Conservation (phyloP, 495 filamentous ascomycete species). For the Parachaetomium inaequale region DNA sequence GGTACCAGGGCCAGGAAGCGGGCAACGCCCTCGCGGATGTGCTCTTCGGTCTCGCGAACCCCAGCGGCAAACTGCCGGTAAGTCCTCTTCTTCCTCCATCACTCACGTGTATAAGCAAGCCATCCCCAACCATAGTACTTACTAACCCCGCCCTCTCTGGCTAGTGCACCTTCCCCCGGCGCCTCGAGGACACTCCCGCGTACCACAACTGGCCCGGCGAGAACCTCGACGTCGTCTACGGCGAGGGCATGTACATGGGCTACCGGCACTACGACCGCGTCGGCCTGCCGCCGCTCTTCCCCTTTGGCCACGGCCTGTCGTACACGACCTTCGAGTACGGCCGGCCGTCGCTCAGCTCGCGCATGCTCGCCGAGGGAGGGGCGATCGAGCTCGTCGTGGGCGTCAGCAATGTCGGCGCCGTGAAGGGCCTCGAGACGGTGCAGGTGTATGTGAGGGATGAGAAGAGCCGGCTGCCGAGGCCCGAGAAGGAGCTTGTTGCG, state of each 20-base stretch:
- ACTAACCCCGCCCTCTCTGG: too few relatives aligned
- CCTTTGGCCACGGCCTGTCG: conserved; percentile 80
- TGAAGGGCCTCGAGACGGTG: conserved; percentile 69
- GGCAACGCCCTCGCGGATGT: conserved; percentile 84
- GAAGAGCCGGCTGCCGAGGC: conserved; percentile 56
- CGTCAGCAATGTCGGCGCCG: conserved; percentile 64
- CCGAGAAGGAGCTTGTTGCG: conserved; percentile 73
- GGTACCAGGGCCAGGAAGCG: conserved; percentile 84
- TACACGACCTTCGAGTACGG: conserved; percentile 75
- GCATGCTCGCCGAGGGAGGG: conserved; percentile 48
- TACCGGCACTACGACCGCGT: conserved; percentile 78
- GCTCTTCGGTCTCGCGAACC: conserved; percentile 78
- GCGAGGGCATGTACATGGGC: conserved; percentile 79
- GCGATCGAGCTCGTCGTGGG: conserved; percentile 58
- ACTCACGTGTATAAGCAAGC: too few relatives aligned
- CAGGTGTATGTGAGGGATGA: conserved; percentile 69
- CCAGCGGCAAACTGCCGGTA: conserved; percentile 79
- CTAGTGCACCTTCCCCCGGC: conserved; percentile 62
- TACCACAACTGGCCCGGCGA: conserved; percentile 85
- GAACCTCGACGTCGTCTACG: conserved; percentile 72
- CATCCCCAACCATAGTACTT: too few relatives aligned
- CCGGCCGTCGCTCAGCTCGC: conserved; percentile 50
- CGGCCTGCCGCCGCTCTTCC: conserved; percentile 63
- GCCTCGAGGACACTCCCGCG: conserved; percentile 74
- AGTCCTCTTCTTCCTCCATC: conserved; percentile 8